Evolutionary conservation across 768 basidiomycete genomes (phyloP), one percentile per base, ranked within the genome.

Genomic region (Rhodotorula paludigena): DNA sequence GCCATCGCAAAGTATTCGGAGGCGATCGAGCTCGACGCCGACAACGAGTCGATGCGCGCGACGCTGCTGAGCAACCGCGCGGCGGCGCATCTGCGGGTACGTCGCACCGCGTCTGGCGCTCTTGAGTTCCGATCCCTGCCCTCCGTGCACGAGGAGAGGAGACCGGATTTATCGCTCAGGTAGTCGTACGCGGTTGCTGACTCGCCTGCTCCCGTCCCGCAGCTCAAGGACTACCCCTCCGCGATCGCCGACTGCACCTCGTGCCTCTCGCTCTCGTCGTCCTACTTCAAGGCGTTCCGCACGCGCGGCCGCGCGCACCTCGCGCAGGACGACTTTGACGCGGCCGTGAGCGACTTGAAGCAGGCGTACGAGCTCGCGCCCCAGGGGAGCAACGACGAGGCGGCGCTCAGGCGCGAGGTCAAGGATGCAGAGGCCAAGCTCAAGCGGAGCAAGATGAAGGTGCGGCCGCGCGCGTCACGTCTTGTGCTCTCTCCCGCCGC

Each of bases 361-460:
- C 79, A 82, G n/a, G 87, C 90, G 7, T 85, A 89, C 54, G 84
- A 91, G 76, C 84, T 87, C 66, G 88, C 86, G 1, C 81, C 81
- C 41, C 84, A 83, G 30, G 82, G 78, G 18, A 78, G 59, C 33
- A 61, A 63, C 30, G 89, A 91, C 72, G 82, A 85, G 38, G 81
- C 85, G 16, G 81, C 83, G 30, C 81, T 91, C 57, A 83, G 80
- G 66, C 66, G 53, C 55, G 90, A 93, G 75, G 81, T 91, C 48
- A 86, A 84, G 78, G 89, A 90, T 77, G 90, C 90, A 0, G 89
- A 93, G 78, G 84, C 84, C 7, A 86, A 84, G 59, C 80, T 92
- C 70, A 92, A 91, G 82, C 81, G 87, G 71, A 90, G 89, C 80
- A 92, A 92, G 81, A 86, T 88, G 61, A 92, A 91, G 79, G 90